Evolutionary conservation across 176 grass and related monocot genomes (phyloP), one percentile per base, ranked within the genome.

Genomic region (Oryza rufipogon): DNA sequence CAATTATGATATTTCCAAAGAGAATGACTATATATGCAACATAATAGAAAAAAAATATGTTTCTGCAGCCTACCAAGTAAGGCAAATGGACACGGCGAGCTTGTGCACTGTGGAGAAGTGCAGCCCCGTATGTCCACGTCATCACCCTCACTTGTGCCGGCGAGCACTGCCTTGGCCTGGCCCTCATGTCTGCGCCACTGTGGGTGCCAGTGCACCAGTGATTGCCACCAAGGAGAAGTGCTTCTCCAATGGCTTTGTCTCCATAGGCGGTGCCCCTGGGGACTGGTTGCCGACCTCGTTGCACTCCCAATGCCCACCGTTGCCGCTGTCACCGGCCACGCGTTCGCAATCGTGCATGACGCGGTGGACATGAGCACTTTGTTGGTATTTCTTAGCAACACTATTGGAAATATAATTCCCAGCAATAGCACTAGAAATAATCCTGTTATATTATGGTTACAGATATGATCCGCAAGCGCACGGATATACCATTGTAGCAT

Each of bases 291-390:
- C 41, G 91, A 94, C 78, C 74, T 94, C 51, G 39, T 94, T 1
- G 74, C 91, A 39, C 85, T 94, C 49, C 91, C 86, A 0, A 76
- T 94, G 86, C 91, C 88, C n/a, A 94, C 91, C 4, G 41, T 94
- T 44, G 86, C 86, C 19, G 91, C 91, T 48, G 82, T 89, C 22
- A 89, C 71, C 30, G 87, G 91, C 25, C 91, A 90, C 79, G 88
- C 85, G 2, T 30, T 30, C 30, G 30, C 30, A 30, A 30, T 30
- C 30, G 2, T 30, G 30, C 30, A 30, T 2, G 30, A 30, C 30
- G 30, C 30, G 30, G 30, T 30, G 30, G 30, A 30, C 30, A 30
- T 30, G 30, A 30, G 30, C 30, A 0, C 30, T 30, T 30, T 30
- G 30, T 2, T 30, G 30, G 30, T 30, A 30, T 30, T 30, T 30